Evolutionary conservation across 768 basidiomycete genomes (phyloP), one percentile per base, ranked within the genome.

Genomic region (Pleurotus sapidus): DNA sequence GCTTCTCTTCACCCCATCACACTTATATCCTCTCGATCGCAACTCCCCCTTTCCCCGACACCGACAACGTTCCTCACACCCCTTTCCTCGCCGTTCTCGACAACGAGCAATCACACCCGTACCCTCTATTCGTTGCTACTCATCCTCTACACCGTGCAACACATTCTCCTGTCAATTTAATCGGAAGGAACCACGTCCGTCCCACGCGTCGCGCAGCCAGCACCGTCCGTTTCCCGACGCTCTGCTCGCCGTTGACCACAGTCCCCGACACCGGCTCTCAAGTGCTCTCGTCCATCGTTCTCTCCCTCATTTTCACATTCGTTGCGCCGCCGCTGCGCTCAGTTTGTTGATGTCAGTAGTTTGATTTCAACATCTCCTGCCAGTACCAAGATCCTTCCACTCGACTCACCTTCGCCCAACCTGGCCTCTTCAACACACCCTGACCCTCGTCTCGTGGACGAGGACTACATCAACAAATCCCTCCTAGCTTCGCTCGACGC

Each of bases 391-490:
- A 42, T 23, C 24, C 51, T 27, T 42, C 14, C 42, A 18, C 15
- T 25, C 15, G 23, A 57, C 55, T 55, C 63, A 25, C 56, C 59
- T 65, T 67, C 71, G 73, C 73, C 70, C 81, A 80, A 66, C 64
- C 81, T 83, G 82, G 82, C 82, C 72, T 70, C 77, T 68, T 73
- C 77, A 57, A 67, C 75, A 61, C 65, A 67, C 61, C 68, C 65
- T 63, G 75, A 73, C 65, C 75, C 74, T 64, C 74, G 69, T 60
- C 69, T 72, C 57, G 23, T 38, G 37, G 87, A 86, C 83, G 91
- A 93, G 82, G 90, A 89, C 73, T 86, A 86, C 66, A 91, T 93
- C 69, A 93, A 92, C 77, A 86, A 87, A 70, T 91, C 90, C 55
- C 81, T 93, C 58, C 75, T 93, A 63, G 91, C 89, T 71, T 88